Conservation (phyloP, 108 stramenopile genomes). For the Cyclotella choctawhatcheeana region DNA sequence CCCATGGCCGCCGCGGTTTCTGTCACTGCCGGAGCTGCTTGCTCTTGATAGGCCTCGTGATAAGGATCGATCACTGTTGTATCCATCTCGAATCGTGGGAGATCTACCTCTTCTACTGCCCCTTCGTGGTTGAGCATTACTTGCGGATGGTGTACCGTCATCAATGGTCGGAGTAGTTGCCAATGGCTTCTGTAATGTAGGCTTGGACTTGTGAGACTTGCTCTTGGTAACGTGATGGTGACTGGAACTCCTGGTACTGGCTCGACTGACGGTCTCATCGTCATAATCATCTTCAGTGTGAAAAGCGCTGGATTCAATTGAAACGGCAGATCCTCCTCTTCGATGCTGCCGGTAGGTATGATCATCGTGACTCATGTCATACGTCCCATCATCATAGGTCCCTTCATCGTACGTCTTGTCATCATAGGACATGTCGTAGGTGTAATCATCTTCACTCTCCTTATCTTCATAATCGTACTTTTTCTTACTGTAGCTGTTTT, state of each 20-base stretch:
- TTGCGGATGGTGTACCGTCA: too few species aligned
- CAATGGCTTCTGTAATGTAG: too few species aligned
- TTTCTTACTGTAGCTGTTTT: background rate
- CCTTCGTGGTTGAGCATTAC: too few species aligned
- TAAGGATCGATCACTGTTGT: slow-evolving; percentile 13
- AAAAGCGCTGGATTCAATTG: background rate
- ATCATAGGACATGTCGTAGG: background rate
- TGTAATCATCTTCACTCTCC: slow-evolving; percentile 4
- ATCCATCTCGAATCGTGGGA: slow-evolving; percentile 7
- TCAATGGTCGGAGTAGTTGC: too few species aligned
- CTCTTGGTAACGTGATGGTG: background rate
- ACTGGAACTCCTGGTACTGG: background rate
- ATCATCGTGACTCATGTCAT: too few species aligned
- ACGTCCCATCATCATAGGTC: slow-evolving; percentile 9
- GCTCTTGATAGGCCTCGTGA: background rate
- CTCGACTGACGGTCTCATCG: slow-evolving; percentile 4
- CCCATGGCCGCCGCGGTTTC: too few species aligned
- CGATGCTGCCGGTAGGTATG: background rate
- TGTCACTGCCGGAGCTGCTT: background rate
- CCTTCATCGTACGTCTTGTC: background rate
- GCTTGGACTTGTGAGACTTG: background rate
- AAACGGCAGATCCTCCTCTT: background rate
- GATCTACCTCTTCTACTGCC: slow-evolving; percentile 8
- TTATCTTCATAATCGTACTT: slow-evolving; percentile 1
- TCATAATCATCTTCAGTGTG: background rate